Base-by-base conservation (phyloP, 257 asterid species). In the Ilex aquifolium region DNA sequence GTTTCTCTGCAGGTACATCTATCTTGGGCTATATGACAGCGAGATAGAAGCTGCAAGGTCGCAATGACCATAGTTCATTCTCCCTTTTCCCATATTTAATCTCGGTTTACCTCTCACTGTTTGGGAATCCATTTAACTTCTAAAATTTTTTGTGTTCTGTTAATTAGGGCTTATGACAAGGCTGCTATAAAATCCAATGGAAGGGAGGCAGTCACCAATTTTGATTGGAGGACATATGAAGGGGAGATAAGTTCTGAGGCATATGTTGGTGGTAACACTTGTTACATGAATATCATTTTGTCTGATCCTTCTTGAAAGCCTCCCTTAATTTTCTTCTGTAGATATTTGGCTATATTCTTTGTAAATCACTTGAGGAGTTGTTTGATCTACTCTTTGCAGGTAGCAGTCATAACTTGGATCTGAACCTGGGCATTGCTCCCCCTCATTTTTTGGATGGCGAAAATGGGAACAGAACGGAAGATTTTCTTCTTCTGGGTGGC, bases 31-130 rank as follows among this genome's bases (percentile, higher is more conserved):
- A 70, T 91, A 85, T 71, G 96, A 91, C 82, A 86, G 77, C 66
- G 98, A 91, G 82, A 75, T 86, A 32, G 98, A 91, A 72, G 98
- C 98, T 73, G 98, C 98, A 64, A 90, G 97, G 97, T 90, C 31
- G 61, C 50, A 31, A 29, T 46, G 40, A 58, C 50, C 59, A 56
- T 55, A 55, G 17, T 29, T 53, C 60, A 36, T 21, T 21, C 67
- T 42, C 60, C 31, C 46, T 56, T 49, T 39, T 55, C 66, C 59
- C 9, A 12, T 57, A 42, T 36, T 7, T 36, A 12, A 13, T 58
- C 40, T 42, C 31, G 27, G 31, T 9, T 62, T 62, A 65, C 44
- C 54, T 53, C 32, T 58, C 59, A 53, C 14, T 64, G 53, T 11
- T 14, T 29, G 11, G 58, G 31, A 44, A 54, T 12, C 16, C 44